Evolutionary conservation across 2,329 filamentous ascomycete species (phyloP), one percentile per base, ranked within the genome.

Genomic region (Tolypocladium cylindrosporum): DNA sequence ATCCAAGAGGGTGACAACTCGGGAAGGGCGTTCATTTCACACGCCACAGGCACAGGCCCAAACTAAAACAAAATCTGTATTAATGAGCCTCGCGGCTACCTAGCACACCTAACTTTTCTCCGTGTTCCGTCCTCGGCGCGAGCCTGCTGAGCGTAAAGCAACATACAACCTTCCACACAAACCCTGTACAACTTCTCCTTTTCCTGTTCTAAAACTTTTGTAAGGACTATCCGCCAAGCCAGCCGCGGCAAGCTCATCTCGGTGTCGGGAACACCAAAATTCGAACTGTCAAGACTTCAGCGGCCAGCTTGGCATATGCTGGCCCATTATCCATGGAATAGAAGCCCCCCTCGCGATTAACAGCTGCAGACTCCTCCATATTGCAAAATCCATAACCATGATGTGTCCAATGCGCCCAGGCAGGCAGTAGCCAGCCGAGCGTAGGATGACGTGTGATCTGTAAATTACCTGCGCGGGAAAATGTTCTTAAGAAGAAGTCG

Each of bases 301-400:
- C 24, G 41, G 7, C 41, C 54, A 14, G 31, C 11, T 36, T 16
- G 54, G 31, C 41, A 55, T 39, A 39, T 48, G 31, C 54, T 37
- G 54, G 31, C 54, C 24, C 14, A 36, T 55, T 43, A 55, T 45
- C 41, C 41, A 48, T 48, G 41, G 41, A 57, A 37, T 51, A 54
- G 51, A 54, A 59, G 53, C 55, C 54, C 54, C 43, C 58, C 55
- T 45, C 36, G 54, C 61, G 57, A 65, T 65, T 68, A 69, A 65
- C 62, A 66, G 64, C 67, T 69, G 67, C 63, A 63, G 63, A 61
- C 68, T 65, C 66, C 68, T 67, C 67, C 72, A 75, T 79, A 79
- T 78, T 75, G 77, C 79, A 81, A 81, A 80, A 81, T 76, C 72
- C 75, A 75, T 82, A 83, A 82, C 71, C 77, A 82, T 82, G 72